A percentile compares a stretch with the other conserved stretches of the same genome.
Conservation (phyloP, 345 rosid genomes). For the Lagerstroemia speciosa region DNA sequence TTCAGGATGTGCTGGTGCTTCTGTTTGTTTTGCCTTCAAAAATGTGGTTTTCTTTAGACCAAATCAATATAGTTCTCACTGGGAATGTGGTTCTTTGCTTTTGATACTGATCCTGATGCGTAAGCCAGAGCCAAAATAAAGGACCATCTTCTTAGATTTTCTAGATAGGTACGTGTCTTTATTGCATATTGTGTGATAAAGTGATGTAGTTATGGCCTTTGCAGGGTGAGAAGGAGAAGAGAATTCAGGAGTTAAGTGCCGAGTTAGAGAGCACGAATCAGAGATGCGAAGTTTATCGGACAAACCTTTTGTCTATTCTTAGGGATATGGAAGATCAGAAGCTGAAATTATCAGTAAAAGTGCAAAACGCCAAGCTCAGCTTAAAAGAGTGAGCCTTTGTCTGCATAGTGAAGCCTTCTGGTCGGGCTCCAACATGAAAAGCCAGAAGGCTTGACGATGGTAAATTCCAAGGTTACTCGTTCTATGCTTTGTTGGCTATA, state of each 20-base stretch:
- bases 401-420: not conserved
- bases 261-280: conserved; percentile 58
- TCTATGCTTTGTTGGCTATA: not conserved
- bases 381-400: conserved; percentile 42
- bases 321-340: conserved; percentile 89
- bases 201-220: conserved; percentile 1
- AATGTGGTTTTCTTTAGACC: not conserved
- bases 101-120: not conserved
- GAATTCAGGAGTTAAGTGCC: conserved; percentile 41
- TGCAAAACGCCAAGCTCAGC: conserved; percentile 74
- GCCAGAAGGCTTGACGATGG: not conserved
- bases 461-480: not conserved
- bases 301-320: conserved; percentile 55
- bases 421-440: not conserved
- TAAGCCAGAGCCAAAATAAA: not conserved
- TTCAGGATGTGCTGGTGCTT: not conserved
- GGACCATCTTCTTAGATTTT: not conserved
- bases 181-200: not conserved
- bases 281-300: conserved; percentile 62
- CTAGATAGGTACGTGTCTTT: not conserved
- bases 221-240: conserved; percentile 71
- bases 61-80: not conserved
- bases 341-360: conserved; percentile 69
- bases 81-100: not conserved
- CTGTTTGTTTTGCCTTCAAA: not conserved